Conservation (phyloP, 2,329 filamentous ascomycete species). For the Xylariaceae sp. region DNA sequence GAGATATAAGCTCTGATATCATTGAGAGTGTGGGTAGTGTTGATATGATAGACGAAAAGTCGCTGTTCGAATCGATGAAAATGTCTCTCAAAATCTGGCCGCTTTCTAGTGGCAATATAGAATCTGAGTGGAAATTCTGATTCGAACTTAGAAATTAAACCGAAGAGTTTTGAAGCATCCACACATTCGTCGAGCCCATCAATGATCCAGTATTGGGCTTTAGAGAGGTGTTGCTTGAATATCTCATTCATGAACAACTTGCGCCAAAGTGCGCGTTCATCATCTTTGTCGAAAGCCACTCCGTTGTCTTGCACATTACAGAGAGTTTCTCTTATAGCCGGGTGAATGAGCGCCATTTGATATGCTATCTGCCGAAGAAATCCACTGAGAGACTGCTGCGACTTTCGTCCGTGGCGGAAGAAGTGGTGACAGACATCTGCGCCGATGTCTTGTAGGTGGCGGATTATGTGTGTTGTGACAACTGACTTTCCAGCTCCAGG, state of each 20-base stretch:
- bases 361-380: conserved; percentile 1
- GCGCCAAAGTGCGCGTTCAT: background rate
- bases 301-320: background rate
- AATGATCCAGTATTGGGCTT: background rate
- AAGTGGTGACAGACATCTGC: conserved; percentile 1
- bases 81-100: background rate
- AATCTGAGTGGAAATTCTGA: conserved; percentile 4
- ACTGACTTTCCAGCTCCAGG: background rate
- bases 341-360: background rate
- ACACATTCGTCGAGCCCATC: conserved; percentile 7
- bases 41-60: conserved; percentile 3
- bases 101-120: conserved; percentile 2
- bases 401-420: background rate
- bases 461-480: background rate
- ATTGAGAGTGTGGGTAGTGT: background rate
- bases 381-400: background rate
- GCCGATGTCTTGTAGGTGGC: background rate
- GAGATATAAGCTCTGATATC: conserved; percentile 1
- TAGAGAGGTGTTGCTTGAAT: background rate
- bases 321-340: background rate
- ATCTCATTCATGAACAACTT: conserved; percentile 1
- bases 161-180: conserved; percentile 1
- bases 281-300: background rate
- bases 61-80: background rate
- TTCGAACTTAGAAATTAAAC: background rate